Percentiles rank a stretch among this genome's conserved stretches.
phyloP scores from a whole-genome alignment of 768 basidiomycete species.

The Bullera alba region DNA sequence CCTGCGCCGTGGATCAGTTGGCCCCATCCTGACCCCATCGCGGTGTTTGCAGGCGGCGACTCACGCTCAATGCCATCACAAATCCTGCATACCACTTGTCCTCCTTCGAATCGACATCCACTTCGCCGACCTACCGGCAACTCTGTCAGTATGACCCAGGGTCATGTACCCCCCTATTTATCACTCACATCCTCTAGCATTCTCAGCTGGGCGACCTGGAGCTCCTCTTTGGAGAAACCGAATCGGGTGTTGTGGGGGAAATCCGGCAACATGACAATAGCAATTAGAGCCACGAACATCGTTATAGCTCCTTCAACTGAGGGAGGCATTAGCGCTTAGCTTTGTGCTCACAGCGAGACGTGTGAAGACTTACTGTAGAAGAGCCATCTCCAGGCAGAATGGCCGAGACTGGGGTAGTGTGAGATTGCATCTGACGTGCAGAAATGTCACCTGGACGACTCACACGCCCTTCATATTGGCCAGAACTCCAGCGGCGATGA shows the following conservation, averaged over 20 bases:
- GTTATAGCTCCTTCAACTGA: conserved; percentile 64
- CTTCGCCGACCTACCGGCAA: conserved; percentile 6
- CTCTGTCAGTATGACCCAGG: background rate
- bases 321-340: background rate
- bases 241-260: conserved; percentile 4
- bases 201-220: conserved; percentile 9
- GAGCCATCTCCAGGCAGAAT: conserved; percentile 56
- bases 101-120: conserved; percentile 13
- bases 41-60: background rate
- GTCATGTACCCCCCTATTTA: background rate
- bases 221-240: conserved; percentile 11
- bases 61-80: conserved; percentile 19
- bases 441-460: too few relatives aligned
- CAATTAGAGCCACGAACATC: conserved; percentile 59
- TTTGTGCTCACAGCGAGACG: conserved; percentile 1
- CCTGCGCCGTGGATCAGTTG: conserved; percentile 3
- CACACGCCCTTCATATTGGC: conserved; percentile 59
- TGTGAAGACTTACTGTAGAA: conserved; percentile 5
- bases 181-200: conserved; percentile 7
- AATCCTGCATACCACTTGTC: conserved; percentile 22
- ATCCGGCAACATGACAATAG: conserved; percentile 4
- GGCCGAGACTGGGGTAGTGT: conserved; percentile 57
- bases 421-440: too few relatives aligned
- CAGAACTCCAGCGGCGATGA: conserved; percentile 66
- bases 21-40: background rate